Conservation (phyloP, 148 eudicot genomes). For the Suaeda aralocaspica region DNA sequence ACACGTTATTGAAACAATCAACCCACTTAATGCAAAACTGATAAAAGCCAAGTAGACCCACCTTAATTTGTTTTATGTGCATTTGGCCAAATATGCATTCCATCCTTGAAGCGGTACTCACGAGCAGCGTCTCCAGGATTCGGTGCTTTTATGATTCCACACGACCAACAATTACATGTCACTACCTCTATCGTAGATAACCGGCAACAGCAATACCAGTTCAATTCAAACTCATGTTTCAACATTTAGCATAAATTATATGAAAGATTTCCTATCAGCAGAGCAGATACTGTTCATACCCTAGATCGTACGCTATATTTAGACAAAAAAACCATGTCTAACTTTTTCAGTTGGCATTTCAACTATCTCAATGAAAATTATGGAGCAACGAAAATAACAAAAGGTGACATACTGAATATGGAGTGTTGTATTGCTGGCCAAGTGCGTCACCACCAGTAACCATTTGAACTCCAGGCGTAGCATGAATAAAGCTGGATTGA, state of each 20-base stretch:
- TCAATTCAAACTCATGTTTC: not conserved
- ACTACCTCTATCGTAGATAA: conserved; percentile 76
- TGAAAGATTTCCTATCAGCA: not conserved
- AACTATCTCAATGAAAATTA: not conserved
- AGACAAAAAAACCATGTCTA: too few relatives aligned
- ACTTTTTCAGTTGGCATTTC: not conserved
- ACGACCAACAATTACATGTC: conserved; percentile 92
- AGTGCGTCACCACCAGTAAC: conserved; percentile 89
- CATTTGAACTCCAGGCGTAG: conserved; percentile 98
- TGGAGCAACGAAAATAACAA: not conserved
- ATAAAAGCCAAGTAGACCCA: too few relatives aligned
- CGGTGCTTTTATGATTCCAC: conserved; percentile 77
- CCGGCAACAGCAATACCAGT: conserved; percentile 40
- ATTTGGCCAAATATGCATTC: conserved; percentile 68
- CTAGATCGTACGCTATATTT: too few relatives aligned
- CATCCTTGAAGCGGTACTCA: conserved; percentile 81
- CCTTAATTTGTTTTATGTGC: conserved; percentile 46
- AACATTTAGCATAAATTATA: too few relatives aligned
- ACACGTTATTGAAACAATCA: not conserved
- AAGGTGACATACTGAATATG: conserved; percentile 59
- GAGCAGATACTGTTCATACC: not conserved
- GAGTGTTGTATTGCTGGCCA: conserved; percentile 96
- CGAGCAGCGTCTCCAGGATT: conserved; percentile 81
- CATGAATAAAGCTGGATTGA: conserved; percentile 83
- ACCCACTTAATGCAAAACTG: not conserved